These are phyloP conservation scores for Asclepias syriaca DNA, from an alignment of 257 asterid genomes.

Conservation along the genomic window DNA sequence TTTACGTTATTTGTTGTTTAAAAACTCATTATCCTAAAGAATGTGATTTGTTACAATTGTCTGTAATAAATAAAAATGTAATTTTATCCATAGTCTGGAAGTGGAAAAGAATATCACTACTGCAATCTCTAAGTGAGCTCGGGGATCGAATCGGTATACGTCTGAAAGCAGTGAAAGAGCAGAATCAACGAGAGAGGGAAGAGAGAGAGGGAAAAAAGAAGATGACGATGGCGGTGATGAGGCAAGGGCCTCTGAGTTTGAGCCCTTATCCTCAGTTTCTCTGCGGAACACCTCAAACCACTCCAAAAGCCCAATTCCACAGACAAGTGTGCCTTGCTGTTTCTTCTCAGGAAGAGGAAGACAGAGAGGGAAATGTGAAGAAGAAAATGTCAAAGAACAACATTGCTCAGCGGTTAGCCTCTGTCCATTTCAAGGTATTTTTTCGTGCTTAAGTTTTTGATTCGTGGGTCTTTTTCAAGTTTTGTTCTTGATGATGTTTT, in stretches of 20 bases:
- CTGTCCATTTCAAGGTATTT: conserved; percentile 8
- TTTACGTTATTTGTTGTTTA: too few relatives aligned
- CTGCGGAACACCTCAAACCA: conserved; percentile 23
- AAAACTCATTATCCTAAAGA: too few relatives aligned
- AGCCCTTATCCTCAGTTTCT: conserved; percentile 38
- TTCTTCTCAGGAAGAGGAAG: conserved; percentile 5
- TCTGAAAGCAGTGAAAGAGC: neutral
- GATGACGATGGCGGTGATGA: conserved; percentile 45
- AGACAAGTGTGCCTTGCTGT: conserved; percentile 32
- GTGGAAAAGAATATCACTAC: neutral
- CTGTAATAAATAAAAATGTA: neutral
- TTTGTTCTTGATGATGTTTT: neutral
- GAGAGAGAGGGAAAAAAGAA: conserved; percentile 5
- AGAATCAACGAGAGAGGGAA: neutral
- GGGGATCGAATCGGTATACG: too few relatives aligned
- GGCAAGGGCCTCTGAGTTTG: conserved; percentile 50
- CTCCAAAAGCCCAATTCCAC: conserved; percentile 23
- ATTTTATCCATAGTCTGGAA: conserved; percentile 13
- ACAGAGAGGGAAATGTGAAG: neutral
- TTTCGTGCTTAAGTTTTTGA: neutral
- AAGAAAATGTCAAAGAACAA: neutral
- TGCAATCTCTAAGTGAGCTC: neutral
- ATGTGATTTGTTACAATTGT: too few relatives aligned
- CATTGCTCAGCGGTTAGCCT: conserved; percentile 1
- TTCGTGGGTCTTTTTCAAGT: conserved; percentile 10